Evolutionary conservation across 768 basidiomycete species (phyloP).

Genomic region (Serendipita sp.): DNA sequence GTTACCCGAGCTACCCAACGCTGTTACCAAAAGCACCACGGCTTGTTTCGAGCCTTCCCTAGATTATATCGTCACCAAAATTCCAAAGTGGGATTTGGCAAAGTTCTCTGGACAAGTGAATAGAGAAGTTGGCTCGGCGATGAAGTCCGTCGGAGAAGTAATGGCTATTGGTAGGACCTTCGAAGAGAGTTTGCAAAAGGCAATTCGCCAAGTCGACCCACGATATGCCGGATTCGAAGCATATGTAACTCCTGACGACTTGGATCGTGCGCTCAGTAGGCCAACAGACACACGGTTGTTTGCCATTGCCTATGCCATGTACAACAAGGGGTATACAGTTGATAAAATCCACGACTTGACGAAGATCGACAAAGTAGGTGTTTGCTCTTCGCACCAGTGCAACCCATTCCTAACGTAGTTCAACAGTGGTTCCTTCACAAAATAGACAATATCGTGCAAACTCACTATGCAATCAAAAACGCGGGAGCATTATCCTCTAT

Average conservation of each 20-base stretch:
- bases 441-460: slow-evolving; percentile 94
- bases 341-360: slow-evolving; percentile 85
- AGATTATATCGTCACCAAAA: slow-evolving; percentile 99
- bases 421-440: slow-evolving; percentile 93
- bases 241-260: slow-evolving; percentile 74
- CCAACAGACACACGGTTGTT: slow-evolving; percentile 96
- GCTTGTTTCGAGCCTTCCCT: slow-evolving; percentile 98
- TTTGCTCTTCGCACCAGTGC: background rate
- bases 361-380: slow-evolving; percentile 84
- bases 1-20: slow-evolving; percentile 93
- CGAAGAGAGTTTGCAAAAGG: slow-evolving; percentile 96
- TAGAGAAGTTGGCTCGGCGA: slow-evolving; percentile 87
- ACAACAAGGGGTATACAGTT: slow-evolving; percentile 78
- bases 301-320: slow-evolving; percentile 96
- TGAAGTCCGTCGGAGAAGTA: slow-evolving; percentile 99
- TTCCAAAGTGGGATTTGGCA: slow-evolving; percentile 98
- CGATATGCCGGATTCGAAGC: slow-evolving; percentile 94
- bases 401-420: background rate
- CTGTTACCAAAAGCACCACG: slow-evolving; percentile 97
- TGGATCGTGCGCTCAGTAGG: slow-evolving; percentile 59
- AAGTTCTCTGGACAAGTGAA: slow-evolving; percentile 79
- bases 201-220: slow-evolving; percentile 94
- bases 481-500: slow-evolving; percentile 55
- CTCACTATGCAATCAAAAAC: slow-evolving; percentile 57
- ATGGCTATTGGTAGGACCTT: slow-evolving; percentile 99